Evolutionary conservation across 1,284 basidiomycete species (phyloP).

Genomic region (Leccinum angustisporum): DNA sequence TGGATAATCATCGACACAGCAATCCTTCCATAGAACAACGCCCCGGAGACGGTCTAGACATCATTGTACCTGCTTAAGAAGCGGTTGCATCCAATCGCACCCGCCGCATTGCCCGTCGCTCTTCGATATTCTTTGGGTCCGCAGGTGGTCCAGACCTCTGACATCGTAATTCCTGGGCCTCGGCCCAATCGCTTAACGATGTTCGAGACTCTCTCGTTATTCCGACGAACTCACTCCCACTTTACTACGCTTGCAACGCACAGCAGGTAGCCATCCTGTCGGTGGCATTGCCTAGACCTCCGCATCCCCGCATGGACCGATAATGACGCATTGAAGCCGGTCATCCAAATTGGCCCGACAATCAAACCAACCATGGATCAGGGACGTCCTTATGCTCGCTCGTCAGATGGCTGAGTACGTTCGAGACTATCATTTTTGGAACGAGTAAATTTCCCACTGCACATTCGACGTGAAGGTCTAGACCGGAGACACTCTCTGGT

Average conservation of each 20-base stretch:
- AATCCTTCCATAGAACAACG: conserved; percentile 2
- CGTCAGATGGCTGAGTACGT: not conserved
- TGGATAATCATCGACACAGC: not conserved
- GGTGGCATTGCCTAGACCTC: conserved; percentile 13
- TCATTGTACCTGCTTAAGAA: not conserved
- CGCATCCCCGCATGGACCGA: not conserved
- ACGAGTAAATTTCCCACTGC: not conserved
- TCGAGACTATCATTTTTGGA: conserved; percentile 9
- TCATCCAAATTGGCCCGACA: not conserved
- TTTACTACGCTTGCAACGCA: not conserved
- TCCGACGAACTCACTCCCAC: not conserved
- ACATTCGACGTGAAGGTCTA: conserved; percentile 10
- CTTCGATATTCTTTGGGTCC: not conserved
- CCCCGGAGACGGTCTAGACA: not conserved
- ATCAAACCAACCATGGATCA: not conserved
- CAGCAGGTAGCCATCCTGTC: conserved; percentile 8
- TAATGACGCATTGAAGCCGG: not conserved
- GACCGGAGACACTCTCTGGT: conserved; percentile 1
- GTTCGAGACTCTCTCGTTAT: conserved; percentile 15
- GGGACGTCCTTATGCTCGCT: not conserved
- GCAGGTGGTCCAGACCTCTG: conserved; percentile 13
- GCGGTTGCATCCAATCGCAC: not conserved
- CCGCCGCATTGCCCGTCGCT: not conserved
- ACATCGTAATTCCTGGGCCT: not conserved
- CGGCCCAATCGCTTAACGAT: not conserved